Base-by-base conservation (phyloP, 2,329 filamentous ascomycete species). In the Neurospora sp. region DNA sequence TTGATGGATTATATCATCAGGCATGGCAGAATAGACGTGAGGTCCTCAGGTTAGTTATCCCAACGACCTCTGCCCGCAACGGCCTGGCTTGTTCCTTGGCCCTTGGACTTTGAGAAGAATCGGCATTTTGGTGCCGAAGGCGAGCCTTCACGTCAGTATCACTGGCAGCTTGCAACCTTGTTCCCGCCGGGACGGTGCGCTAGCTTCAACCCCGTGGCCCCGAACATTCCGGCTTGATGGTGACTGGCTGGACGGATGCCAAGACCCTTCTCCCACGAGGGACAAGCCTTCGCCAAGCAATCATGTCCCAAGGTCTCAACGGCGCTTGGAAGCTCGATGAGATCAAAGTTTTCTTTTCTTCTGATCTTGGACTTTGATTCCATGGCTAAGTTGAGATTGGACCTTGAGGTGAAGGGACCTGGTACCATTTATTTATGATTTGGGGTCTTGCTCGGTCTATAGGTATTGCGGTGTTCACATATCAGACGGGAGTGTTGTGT, bases 241-340 rank as follows among this genome's bases (percentile, higher is more conserved):
- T 57, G 23, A 57, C 46, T 57, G 46, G 46, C 46, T 12, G 43
- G 43, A 52, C 19, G 19, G 19, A 2, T 52, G 73, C 73, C 72
- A 72, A 74, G 72, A 19, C 69, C 57, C 23, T 68, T 68, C 68
- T 67, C 2, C 71, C 73, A 69, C 68, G 66, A 66, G 43, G 72
- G 66, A 72, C 70, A 74, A 74, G 73, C 72, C 66, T 73, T 74
- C 67, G 72, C 73, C 73, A 74, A 74, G 73, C 66, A 62, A 38
- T 65, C 62, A 66, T 68, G 69, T 52, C 68, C 19, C 19, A 28
- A 69, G 12, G 65, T 67, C 19, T 67, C 39, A 43, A 66, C 33
- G 70, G 43, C 43, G 28, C 71, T 74, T 71, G 73, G 70, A 70
- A 66, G n/a, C 41, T 43, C 10, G 39, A 39, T 41, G 37, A 33